Conservation (phyloP, 1,284 basidiomycete genomes). For the Cystobasidium pallidum region DNA sequence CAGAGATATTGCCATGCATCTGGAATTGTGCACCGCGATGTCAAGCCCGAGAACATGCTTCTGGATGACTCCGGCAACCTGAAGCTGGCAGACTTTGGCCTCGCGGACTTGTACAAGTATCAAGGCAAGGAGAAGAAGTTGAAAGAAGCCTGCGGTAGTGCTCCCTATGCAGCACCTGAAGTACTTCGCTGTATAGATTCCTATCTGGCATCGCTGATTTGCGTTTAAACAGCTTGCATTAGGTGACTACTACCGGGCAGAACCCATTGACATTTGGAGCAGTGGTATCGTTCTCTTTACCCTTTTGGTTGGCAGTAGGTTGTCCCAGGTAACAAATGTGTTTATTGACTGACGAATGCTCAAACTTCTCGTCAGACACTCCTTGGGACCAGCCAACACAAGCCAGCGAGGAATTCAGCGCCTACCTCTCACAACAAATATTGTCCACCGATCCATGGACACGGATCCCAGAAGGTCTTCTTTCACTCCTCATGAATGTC, state of each 20-base stretch:
- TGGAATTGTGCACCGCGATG: constrained; percentile 61
- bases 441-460: constrained; percentile 82
- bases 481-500: constrained; percentile 68
- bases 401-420: constrained; percentile 74
- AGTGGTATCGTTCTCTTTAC: constrained; percentile 96
- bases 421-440: constrained; percentile 75
- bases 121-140: constrained; percentile 80
- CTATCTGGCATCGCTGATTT: constrained; percentile 28
- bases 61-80: constrained; percentile 60
- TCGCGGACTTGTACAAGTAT: constrained; percentile 87
- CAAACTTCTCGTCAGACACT: constrained; percentile 67
- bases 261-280: constrained; percentile 95
- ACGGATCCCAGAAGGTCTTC: constrained; percentile 61
- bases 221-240: constrained; percentile 46
- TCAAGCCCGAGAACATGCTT: constrained; percentile 60
- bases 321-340: neutral
- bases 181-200: neutral
- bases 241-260: constrained; percentile 72
- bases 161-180: constrained; percentile 71
- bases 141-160: constrained; percentile 83
- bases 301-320: constrained; percentile 83
- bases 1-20: constrained; percentile 59
- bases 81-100: constrained; percentile 94
- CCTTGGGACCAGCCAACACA: constrained; percentile 95
- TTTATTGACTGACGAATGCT: too few species aligned